Conservation (phyloP, 495 filamentous ascomycete species). For the Lichina pygmaea region DNA sequence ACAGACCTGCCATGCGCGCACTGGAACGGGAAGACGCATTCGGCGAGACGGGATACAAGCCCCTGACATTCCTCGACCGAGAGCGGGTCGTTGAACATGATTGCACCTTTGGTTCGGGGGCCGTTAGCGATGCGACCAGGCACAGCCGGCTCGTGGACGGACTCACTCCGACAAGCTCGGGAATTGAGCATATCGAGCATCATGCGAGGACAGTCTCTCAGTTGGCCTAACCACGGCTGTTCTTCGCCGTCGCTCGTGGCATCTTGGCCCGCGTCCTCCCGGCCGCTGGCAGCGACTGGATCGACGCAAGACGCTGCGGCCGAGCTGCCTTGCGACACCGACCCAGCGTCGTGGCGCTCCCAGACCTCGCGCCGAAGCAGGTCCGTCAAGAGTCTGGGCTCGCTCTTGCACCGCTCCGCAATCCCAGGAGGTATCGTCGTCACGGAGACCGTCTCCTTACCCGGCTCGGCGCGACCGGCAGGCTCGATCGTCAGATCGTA, state of each 20-base stretch:
- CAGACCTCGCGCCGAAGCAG: slow-evolving; percentile 53
- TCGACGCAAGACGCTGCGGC: too few species aligned
- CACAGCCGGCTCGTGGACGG: background rate
- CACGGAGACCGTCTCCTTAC: slow-evolving; percentile 17
- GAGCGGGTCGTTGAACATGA: slow-evolving; percentile 89
- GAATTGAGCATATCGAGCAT: slow-evolving; percentile 79
- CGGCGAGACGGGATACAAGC: slow-evolving; percentile 32
- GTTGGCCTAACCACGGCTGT: slow-evolving; percentile 25
- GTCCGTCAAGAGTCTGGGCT: slow-evolving; percentile 39
- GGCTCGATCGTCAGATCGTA: slow-evolving; percentile 17
- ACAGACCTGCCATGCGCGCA: slow-evolving; percentile 55
- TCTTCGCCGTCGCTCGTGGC: background rate
- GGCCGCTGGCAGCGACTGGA: background rate
- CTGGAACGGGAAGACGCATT: slow-evolving; percentile 68
- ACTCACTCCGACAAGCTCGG: slow-evolving; percentile 50
- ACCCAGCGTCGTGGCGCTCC: slow-evolving; percentile 16
- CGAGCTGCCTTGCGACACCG: too few species aligned
- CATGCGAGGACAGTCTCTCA: slow-evolving; percentile 41
- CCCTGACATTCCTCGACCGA: slow-evolving; percentile 32
- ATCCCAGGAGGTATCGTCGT: slow-evolving; percentile 39
- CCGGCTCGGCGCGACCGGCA: background rate
- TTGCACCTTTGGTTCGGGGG: slow-evolving; percentile 21
- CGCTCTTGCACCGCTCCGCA: slow-evolving; percentile 42
- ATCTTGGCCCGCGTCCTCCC: background rate
- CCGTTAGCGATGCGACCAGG: too few species aligned